A percentile compares a stretch with the other conserved stretches of the same genome.
These are phyloP conservation scores for Aspergillus hancockii DNA, from an alignment of 495 filamentous ascomycete genomes.

Conservation along the genomic window DNA sequence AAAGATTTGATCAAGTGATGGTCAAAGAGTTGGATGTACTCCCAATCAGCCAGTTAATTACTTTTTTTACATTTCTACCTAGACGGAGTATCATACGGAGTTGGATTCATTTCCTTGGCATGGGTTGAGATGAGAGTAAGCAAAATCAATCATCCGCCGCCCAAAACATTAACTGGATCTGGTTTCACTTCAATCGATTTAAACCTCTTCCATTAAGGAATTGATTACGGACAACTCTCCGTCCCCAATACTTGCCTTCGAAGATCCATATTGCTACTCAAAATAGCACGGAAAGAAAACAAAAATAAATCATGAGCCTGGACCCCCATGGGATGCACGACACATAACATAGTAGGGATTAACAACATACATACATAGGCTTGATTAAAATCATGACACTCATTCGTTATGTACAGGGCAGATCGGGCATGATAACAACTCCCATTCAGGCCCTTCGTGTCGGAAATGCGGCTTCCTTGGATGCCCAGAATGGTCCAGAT, in stretches of 20 bases:
- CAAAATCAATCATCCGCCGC: background rate
- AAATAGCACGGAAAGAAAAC: background rate
- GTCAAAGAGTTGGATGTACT: too few species aligned
- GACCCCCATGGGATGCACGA: background rate
- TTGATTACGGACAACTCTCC: too few species aligned
- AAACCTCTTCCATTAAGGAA: background rate
- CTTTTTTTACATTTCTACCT: too few species aligned
- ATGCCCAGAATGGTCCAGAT: slow-evolving; percentile 25
- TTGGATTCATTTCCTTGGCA: too few species aligned
- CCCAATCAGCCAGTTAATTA: too few species aligned
- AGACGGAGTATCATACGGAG: too few species aligned
- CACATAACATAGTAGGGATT: slow-evolving; percentile 3
- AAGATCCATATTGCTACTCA: background rate
- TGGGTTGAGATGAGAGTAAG: too few species aligned
- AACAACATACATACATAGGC: slow-evolving; percentile 21
- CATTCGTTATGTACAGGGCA: slow-evolving; percentile 37
- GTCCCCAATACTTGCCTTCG: too few species aligned
- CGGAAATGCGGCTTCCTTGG: slow-evolving; percentile 21
- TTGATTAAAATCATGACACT: slow-evolving; percentile 42
- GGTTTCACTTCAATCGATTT: background rate
- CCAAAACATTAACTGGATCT: background rate
- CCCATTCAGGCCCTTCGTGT: slow-evolving; percentile 16
- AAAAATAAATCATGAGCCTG: background rate
- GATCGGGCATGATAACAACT: slow-evolving; percentile 22
- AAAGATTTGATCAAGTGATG: too few species aligned